phyloP scores from a whole-genome alignment of 129 eudicot genomes.

The Scalesia atractyloides region DNA sequence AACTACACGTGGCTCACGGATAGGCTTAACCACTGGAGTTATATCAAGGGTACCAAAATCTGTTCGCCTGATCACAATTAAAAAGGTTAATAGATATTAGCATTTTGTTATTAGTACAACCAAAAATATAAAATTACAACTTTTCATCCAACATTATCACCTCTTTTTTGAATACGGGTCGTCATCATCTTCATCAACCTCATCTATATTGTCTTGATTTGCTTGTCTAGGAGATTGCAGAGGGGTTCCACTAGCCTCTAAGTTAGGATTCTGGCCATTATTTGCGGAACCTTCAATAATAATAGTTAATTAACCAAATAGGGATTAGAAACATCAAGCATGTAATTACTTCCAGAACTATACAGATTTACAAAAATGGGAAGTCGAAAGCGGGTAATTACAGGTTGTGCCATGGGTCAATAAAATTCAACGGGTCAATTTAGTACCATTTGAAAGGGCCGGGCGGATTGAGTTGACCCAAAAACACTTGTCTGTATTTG shows the following conservation, averaged over 20 bases:
- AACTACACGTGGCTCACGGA: constrained; percentile 95
- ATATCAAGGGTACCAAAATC: constrained; percentile 70
- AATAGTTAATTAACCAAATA: constrained; percentile 4
- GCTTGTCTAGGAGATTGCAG: constrained; percentile 66
- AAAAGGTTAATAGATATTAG: constrained; percentile 16
- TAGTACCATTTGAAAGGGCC: background rate
- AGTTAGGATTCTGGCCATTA: constrained; percentile 46
- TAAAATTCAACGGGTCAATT: background rate
- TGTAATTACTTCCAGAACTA: background rate
- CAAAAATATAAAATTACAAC: background rate
- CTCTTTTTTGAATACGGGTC: constrained; percentile 81
- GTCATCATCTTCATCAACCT: constrained; percentile 73
- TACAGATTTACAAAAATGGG: constrained; percentile 11
- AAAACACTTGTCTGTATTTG: background rate
- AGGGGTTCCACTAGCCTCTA: constrained; percentile 57
- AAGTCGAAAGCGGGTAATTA: constrained; percentile 13
- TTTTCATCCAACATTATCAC: constrained; percentile 32
- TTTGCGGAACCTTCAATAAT: constrained; percentile 44
- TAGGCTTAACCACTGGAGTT: constrained; percentile 89
- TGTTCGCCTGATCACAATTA: constrained; percentile 52
- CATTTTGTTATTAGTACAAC: constrained; percentile 17
- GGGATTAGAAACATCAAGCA: constrained; percentile 18
- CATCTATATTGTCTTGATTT: constrained; percentile 60
- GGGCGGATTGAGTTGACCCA: background rate
- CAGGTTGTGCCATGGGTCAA: background rate